Evolutionary conservation across 495 filamentous ascomycete species (phyloP), one percentile per base, ranked within the genome.

Genomic region (Trichoderma reesei): DNA sequence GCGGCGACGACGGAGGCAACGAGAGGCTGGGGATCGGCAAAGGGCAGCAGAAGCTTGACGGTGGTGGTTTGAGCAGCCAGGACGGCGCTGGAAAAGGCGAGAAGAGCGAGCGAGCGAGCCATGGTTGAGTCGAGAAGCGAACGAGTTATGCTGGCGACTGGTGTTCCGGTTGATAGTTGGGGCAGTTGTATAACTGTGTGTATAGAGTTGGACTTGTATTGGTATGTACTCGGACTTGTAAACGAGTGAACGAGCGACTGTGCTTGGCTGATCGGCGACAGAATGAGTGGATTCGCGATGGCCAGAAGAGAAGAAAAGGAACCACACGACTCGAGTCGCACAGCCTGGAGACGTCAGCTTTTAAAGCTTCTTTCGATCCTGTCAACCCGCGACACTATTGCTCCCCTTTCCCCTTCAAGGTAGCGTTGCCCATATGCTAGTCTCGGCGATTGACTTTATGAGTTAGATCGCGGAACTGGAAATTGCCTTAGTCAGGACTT

Each of bases 1-100:
- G 77, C 75, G 14, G 67, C 71, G 41, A 80, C 63, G 62, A 83
- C 71, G 0, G 79, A 80, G 14, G 72, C 79, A 18, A 65, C 71
- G 63, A 81, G 61, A 0, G 69, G 63, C 64, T 79, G 73, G 4
- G 65, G 34, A 65, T 80, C 76, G 38, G 71, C 61, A 16, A 67
- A 66, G 46, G 68, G 72, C 13, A 83, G 67, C 41, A 79, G 71
- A 63, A 81, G 60, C 14, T 69, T 69, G 62, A 74, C 70, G 48
- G 75, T 70, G 31, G 65, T 66, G 61, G 67, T 63, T 39, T 77
- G 61, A 36, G 51, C 51, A 31, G 73, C 76, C 26, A 70, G 64
- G 36, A 66, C 72, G 41, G 76, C 65, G 9, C 72, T 66, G 63
- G 68, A 38, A 51, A 74, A 37, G 63, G 65, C 65, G 64, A 70